Evolutionary conservation across 2,329 filamentous ascomycete species (phyloP), one percentile per base, ranked within the genome.

Genomic region (Alternaria alternata): DNA sequence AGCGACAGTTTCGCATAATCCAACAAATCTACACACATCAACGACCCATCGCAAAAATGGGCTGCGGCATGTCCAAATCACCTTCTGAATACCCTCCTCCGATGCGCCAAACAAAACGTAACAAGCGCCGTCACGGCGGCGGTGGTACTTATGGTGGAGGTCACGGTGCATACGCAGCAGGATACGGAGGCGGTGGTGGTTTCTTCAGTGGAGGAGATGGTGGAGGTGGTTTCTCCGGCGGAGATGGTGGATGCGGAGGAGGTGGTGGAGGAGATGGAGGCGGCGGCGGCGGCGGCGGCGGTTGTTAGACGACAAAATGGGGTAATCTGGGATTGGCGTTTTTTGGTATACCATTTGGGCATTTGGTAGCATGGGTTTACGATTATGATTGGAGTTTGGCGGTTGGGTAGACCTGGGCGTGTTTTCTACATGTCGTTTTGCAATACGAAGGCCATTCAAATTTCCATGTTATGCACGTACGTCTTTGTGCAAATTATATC

Each of bases 61-160:
- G 67, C 38, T 70, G 67, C 16, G 58, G 59, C 56, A 55, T 56
- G n/a, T 70, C 67, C 16, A 68, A 68, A 57, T 32, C 56, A 8
- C 51, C 42, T 3, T 44, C 47, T 5, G n/a, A 32, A 24, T 67
- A 63, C 18, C 58, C 65, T 11, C 61, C 59, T 8, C 61, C 65
- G 28, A 65, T 59, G 62, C 54, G 59, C 4, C 52, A 63, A 47
- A 54, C 56, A 8, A 38, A 38, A 16, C 34, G 9, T 6, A 54
- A 18, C 20, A 41, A 54, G 7, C 44, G 51, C 8, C 39, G 38
- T 46, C 16, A 52, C 8, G 52, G 47, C 14, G 16, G 36, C 32
- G 26, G 20, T 12, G 30, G 39, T 2, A 26, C 24, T 4, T 24
- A 14, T 24, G 20, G 12, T 24, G 51, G 20, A n/a, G 26, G 39